A percentile compares a stretch with the other conserved stretches of the same genome.
These are phyloP conservation scores for Histomonas meleagridis DNA, from an alignment of 208 protist genomes.

Conservation along the genomic window DNA sequence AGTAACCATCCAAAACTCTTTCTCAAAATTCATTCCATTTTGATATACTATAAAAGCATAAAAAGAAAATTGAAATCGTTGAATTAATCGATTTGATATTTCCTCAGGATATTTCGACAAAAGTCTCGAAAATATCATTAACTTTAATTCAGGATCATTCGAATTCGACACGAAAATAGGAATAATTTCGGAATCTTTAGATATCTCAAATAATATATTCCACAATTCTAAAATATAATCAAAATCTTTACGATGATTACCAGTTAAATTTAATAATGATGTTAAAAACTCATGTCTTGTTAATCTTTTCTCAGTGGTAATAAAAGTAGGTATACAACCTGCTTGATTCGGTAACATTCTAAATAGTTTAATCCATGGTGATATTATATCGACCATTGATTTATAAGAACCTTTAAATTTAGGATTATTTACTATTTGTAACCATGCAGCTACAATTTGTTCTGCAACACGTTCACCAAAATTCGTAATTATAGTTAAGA, in stretches of 20 bases:
- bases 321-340: neutral
- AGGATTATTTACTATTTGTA: neutral
- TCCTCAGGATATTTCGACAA: too few relatives aligned
- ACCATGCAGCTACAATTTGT: neutral
- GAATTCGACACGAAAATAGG: neutral
- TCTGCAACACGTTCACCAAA: neutral
- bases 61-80: neutral
- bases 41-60: constrained; percentile 15
- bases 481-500: neutral
- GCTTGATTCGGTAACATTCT: neutral
- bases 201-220: neutral
- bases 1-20: neutral
- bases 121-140: too few relatives aligned
- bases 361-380: neutral
- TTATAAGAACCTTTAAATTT: neutral
- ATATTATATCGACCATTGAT: neutral
- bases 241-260: neutral
- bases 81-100: neutral
- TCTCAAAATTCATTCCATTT: neutral
- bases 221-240: neutral
- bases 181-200: neutral
- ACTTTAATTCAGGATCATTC: too few relatives aligned
- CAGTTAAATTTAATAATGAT: neutral
- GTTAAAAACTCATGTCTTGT: neutral
- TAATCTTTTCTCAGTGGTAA: too few relatives aligned